Conservation (phyloP, 73 alveolate species). For the Symbiodinium natans region DNA sequence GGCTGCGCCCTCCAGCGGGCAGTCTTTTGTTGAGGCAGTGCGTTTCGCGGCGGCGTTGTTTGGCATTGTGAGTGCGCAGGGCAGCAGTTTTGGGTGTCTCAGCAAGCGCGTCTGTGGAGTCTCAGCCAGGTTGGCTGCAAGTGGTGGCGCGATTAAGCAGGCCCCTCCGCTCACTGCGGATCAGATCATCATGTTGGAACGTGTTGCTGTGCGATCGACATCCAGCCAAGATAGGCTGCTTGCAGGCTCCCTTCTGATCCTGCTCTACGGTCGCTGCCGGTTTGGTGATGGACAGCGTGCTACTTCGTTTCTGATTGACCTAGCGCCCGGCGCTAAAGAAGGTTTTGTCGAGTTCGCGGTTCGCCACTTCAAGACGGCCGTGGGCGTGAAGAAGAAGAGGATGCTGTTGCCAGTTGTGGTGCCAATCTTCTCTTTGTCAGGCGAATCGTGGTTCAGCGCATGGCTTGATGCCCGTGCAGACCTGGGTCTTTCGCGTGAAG, state of each 20-base stretch:
- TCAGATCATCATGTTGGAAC: background rate
- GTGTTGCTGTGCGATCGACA: background rate
- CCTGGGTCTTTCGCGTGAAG: background rate
- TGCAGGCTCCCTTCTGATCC: constrained; percentile 12
- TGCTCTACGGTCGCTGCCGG: constrained; percentile 18
- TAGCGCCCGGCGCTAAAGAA: background rate
- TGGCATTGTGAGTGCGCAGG: constrained; percentile 23
- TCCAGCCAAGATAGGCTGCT: background rate
- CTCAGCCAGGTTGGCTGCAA: background rate
- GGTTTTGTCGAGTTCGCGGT: background rate
- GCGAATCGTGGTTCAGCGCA: background rate
- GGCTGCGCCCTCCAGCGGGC: background rate
- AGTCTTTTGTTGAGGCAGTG: background rate
- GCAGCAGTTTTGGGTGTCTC: no score
- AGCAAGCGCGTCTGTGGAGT: background rate
- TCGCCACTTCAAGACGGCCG: background rate
- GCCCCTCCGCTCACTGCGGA: background rate
- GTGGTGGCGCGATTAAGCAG: background rate
- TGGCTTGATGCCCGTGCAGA: background rate
- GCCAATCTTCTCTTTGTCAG: background rate
- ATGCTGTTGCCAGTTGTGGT: background rate
- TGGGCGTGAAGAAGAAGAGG: background rate
- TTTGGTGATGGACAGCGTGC: constrained; percentile 46
- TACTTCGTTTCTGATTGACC: background rate
- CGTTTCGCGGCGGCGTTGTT: background rate